A percentile compares a stretch with the other conserved stretches of the same genome.
phyloP scores from a whole-genome alignment of 495 filamentous ascomycete species.

The Apiosordaria backusii region DNA sequence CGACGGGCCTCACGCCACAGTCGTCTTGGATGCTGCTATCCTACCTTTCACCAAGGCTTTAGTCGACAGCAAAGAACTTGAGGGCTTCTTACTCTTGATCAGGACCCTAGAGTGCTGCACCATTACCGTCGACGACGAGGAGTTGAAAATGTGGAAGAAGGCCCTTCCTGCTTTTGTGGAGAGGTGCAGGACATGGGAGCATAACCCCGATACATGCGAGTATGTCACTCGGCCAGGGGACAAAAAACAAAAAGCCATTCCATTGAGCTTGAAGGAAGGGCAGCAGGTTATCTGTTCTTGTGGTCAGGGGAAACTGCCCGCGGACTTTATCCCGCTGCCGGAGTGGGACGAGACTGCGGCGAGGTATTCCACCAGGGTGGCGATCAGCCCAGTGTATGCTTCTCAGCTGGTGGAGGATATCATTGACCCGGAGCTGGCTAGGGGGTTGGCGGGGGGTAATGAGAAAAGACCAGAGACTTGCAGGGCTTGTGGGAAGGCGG shows the following conservation, averaged over 20 bases:
- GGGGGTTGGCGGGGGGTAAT: background rate
- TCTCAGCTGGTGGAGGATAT: slow-evolving; percentile 32
- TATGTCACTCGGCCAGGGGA: slow-evolving; percentile 32
- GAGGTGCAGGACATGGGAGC: slow-evolving; percentile 53
- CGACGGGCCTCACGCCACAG: slow-evolving; percentile 38
- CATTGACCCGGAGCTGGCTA: slow-evolving; percentile 16
- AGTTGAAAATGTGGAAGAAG: slow-evolving; percentile 50
- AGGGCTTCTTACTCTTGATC: slow-evolving; percentile 30
- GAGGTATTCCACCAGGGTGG: slow-evolving; percentile 31
- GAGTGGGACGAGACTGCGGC: slow-evolving; percentile 28
- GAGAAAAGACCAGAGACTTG: slow-evolving; percentile 18
- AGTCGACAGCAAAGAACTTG: slow-evolving; percentile 24
- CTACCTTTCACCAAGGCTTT: slow-evolving; percentile 40
- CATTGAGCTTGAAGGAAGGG: slow-evolving; percentile 28
- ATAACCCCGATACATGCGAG: slow-evolving; percentile 43
- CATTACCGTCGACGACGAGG: slow-evolving; percentile 39
- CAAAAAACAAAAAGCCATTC: slow-evolving; percentile 18
- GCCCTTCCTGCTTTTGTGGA: slow-evolving; percentile 48
- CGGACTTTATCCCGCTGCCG: slow-evolving; percentile 29
- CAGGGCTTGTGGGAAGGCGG: slow-evolving; percentile 27
- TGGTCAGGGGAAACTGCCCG: slow-evolving; percentile 33
- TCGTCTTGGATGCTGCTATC: slow-evolving; percentile 48
- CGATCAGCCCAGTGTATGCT: slow-evolving; percentile 37
- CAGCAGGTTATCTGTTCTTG: slow-evolving; percentile 36
- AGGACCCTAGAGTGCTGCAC: slow-evolving; percentile 24